A percentile compares a stretch with the other conserved stretches of the same genome.
Evolutionary conservation across 139 green algal genomes (phyloP).

Genomic region (Picochlorum costavermella): DNA sequence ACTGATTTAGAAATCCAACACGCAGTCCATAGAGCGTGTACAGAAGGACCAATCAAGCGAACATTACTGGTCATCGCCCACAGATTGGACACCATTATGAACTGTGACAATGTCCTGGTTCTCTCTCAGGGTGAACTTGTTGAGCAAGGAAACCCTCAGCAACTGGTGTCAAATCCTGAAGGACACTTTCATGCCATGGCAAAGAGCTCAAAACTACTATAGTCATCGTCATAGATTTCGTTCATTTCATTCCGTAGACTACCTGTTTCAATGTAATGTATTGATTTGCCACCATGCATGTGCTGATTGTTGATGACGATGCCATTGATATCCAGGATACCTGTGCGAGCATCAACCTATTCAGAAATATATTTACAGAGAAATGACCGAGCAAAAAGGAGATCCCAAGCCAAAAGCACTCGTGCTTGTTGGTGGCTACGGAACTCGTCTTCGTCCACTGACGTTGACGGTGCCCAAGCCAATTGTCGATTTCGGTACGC

Average conservation of each 20-base stretch:
- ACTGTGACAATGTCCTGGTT: slow-evolving; percentile 74
- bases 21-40: neutral
- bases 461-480: slow-evolving; percentile 85
- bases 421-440: slow-evolving; percentile 84
- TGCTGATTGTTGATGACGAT: too few relatives aligned
- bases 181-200: neutral
- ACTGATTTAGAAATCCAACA: slow-evolving; percentile 75
- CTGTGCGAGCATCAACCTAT: neutral
- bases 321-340: too few relatives aligned
- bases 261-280: too few relatives aligned
- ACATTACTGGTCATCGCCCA: slow-evolving; percentile 81
- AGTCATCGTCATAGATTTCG: neutral
- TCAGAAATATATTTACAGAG: neutral
- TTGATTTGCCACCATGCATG: too few relatives aligned
- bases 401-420: slow-evolving; percentile 57
- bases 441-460: slow-evolving; percentile 70
- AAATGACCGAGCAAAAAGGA: neutral
- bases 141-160: slow-evolving; percentile 45
- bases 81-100: slow-evolving; percentile 72
- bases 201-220: neutral
- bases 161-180: slow-evolving; percentile 25
- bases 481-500: slow-evolving; percentile 83
- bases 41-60: slow-evolving; percentile 6
- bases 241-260: too few relatives aligned
- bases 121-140: slow-evolving; percentile 55